Evolutionary conservation across 2,329 filamentous ascomycete species (phyloP), one percentile per base, ranked within the genome.

Genomic region (Aspergillus sp.): DNA sequence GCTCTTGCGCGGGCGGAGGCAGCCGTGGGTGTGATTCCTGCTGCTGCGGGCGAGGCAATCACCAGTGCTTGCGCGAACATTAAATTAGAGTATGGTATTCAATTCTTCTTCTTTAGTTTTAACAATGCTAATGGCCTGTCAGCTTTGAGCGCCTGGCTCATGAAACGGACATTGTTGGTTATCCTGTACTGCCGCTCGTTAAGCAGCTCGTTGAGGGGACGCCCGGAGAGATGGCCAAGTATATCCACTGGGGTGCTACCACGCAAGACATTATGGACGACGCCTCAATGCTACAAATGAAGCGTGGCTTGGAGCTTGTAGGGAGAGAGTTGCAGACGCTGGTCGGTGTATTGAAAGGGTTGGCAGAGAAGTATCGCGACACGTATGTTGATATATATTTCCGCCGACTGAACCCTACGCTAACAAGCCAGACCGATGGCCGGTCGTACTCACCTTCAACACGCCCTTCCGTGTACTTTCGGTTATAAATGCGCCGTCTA

Each of bases 211-310:
- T 75, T 1, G 68, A 71, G 33, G 66, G 66, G 9, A 67, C 64
- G 17, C 65, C 63, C 12, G 68, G 72, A 27, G 61, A 70, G 13
- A 53, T 53, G 51, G 46, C 42, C 15, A 71, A 75, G 58, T 83
- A 81, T 60, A 76, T 83, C n/a, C 81, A 83, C 63, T 83, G 82
- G 81, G 82, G 82, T 5, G 81, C 81, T 4, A 84, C 82, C 0
- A 84, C 82, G 0, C 82, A 84, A 60, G 82, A 84, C 60, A 83
- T 84, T 56, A 83, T 83, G 80, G 82, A 84, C 61, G 70, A 77
- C 1, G 82, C 81, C 0, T 78, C 76, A 2, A 71, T 82, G 8
- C 64, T 84, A 9, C 81, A 84, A 58, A 81, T 83, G 62, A 77
- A 79, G 30, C 61, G 73, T 11, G 81, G 80, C 0, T 68, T 84